phyloP scores from a whole-genome alignment of 345 rosid genomes.

The Physaria fendleri region DNA sequence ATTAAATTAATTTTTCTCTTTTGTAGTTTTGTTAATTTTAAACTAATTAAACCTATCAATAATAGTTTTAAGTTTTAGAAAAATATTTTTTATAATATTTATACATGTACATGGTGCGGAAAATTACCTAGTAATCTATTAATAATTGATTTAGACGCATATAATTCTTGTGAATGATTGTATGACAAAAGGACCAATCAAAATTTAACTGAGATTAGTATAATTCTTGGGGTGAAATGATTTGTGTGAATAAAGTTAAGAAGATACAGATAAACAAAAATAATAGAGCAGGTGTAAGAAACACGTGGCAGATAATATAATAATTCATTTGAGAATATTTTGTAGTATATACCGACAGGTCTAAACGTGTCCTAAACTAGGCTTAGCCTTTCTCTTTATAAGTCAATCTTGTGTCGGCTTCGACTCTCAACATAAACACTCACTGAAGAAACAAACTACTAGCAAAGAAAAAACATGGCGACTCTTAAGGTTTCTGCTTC shows the following conservation, averaged over 20 bases:
- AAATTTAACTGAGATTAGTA: too few species aligned
- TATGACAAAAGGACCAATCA: too few species aligned
- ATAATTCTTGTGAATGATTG: too few species aligned
- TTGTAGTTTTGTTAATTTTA: too few species aligned
- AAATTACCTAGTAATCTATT: too few species aligned
- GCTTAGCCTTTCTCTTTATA: constrained; percentile 19
- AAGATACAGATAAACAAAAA: neutral
- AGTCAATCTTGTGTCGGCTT: constrained; percentile 22
- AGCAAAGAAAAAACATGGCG: constrained; percentile 38
- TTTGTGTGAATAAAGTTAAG: neutral
- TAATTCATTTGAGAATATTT: neutral
- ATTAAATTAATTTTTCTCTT: too few species aligned
- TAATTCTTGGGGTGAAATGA: neutral
- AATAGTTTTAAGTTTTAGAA: too few species aligned
- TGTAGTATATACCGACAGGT: constrained; percentile 22
- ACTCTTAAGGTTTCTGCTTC: constrained; percentile 46
- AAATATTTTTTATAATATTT: too few species aligned
- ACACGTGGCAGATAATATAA: constrained; percentile 18
- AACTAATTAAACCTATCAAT: too few species aligned
- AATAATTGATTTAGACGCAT: too few species aligned
- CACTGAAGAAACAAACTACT: neutral
- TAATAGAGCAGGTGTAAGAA: neutral
- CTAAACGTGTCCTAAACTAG: constrained; percentile 25
- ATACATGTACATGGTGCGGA: too few species aligned
- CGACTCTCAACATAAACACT: constrained; percentile 27